Conservation (phyloP, 768 basidiomycete genomes). For the Phanerochaete carnosa region DNA sequence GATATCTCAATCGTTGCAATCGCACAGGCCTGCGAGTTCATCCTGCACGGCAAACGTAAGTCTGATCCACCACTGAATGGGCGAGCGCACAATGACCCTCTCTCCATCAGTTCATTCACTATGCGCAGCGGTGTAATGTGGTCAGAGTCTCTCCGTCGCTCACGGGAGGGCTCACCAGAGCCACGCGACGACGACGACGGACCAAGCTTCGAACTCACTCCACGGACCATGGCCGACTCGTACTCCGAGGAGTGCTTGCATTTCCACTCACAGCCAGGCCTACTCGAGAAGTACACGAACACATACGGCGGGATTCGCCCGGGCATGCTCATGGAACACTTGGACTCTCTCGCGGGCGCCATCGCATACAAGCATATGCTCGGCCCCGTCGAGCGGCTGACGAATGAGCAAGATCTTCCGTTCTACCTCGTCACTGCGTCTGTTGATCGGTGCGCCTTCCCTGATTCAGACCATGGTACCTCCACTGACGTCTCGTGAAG, state of each 20-base stretch:
- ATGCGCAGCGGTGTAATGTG: neutral
- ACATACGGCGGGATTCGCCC: slow-evolving; percentile 72
- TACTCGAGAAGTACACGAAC: slow-evolving; percentile 70
- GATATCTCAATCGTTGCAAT: neutral
- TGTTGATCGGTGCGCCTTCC: slow-evolving; percentile 57
- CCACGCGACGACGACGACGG: neutral
- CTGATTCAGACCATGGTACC: neutral
- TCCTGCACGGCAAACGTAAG: slow-evolving; percentile 50
- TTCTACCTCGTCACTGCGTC: slow-evolving; percentile 85
- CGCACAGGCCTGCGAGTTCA: slow-evolving; percentile 47
- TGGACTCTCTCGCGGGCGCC: slow-evolving; percentile 82
- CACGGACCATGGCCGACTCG: slow-evolving; percentile 67
- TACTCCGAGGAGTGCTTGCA: slow-evolving; percentile 65
- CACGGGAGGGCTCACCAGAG: slow-evolving; percentile 22
- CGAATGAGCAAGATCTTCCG: slow-evolving; percentile 56
- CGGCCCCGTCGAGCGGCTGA: slow-evolving; percentile 42
- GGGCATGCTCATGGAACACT: slow-evolving; percentile 74
- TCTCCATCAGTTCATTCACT: slow-evolving; percentile 1
- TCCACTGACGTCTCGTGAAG: slow-evolving; percentile 27
- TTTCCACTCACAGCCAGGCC: slow-evolving; percentile 53
- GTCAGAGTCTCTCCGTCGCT: slow-evolving; percentile 18
- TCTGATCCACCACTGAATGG: neutral
- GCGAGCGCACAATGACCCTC: neutral
- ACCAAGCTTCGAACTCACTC: slow-evolving; percentile 23
- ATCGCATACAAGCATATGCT: slow-evolving; percentile 84